Conservation (phyloP, 116 monocot genomes). For the Cymodocea nodosa region DNA sequence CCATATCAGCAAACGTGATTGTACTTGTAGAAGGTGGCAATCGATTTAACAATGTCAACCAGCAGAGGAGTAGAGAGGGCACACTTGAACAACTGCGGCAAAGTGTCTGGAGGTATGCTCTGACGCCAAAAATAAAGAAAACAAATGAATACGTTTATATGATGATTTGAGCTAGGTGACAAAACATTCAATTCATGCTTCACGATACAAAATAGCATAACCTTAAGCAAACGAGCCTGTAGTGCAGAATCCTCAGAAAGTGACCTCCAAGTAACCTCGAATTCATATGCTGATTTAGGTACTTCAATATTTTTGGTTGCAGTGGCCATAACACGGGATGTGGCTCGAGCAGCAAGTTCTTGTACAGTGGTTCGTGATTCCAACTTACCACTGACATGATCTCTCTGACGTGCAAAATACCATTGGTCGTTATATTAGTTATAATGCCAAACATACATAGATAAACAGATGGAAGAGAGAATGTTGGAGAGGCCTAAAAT, state of each 20-base stretch:
- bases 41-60: constrained; percentile 75
- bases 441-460: no score
- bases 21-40: constrained; percentile 57
- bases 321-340: constrained; percentile 26
- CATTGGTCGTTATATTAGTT: no score
- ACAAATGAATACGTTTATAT: not conserved
- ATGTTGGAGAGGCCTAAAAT: not conserved
- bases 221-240: constrained; percentile 73
- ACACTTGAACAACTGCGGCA: constrained; percentile 89
- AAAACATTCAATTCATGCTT: not conserved
- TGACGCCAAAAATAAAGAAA: constrained; percentile 13
- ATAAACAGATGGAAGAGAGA: not conserved
- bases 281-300: constrained; percentile 86
- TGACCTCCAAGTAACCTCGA: constrained; percentile 84
- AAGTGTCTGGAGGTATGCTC: constrained; percentile 45
- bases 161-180: not conserved
- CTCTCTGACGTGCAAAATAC: constrained; percentile 7
- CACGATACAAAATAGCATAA: constrained; percentile 10
- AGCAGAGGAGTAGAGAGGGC: constrained; percentile 68
- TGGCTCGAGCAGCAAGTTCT: constrained; percentile 57
- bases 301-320: constrained; percentile 31
- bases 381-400: constrained; percentile 11
- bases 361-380: constrained; percentile 25
- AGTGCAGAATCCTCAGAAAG: constrained; percentile 43
- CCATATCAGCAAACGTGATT: not conserved